Evolutionary conservation across 108 stramenopile species (phyloP), one percentile per base, ranked within the genome.

Genomic region (Skeletonema tropicum): DNA sequence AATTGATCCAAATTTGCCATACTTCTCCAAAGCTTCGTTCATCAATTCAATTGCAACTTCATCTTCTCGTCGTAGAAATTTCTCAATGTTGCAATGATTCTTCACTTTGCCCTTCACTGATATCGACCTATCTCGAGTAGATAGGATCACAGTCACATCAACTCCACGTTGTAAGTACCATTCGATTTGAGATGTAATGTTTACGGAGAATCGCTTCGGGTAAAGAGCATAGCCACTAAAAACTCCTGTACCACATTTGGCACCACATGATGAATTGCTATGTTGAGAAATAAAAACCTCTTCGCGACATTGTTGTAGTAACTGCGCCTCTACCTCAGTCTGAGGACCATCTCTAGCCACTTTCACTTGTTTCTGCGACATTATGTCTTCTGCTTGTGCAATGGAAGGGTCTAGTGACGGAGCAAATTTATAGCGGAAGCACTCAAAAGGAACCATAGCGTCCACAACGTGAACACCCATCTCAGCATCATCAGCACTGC

Each of bases 161-260:
- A 83, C 72, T 19, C 76, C 82, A 35, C 74, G 82, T 29, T 46
- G 45, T 21, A 33, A 64, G 36, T 83, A 83, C 61, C 76, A 73
- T 58, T 83, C 45, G 31, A 83, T 64, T 23, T 83, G 82, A 15
- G 60, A 49, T 39, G 76, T 77, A 13, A 83, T 80, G 29, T 86
- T 86, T 49, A 86, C 71, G 46, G 71, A 81, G 70, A 80, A 86
- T 13, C 86, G 69, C 19, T 55, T 57, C 3, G 86, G 82, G 70
- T 83, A 80, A 11, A 73, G 25, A 8, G 67, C 60, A 19, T 46
- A 76, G 11, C 73, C 82, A 58, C 60, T 48, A 23, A 57, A 66
- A 7, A 5, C 13, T 2, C 64, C 71, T 3, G 17, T 31, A 3
- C 77, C 77, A 59, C 77, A 79, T 31, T 79, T 79, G 2, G 77